These are phyloP conservation scores for Apiotrichum gamsii DNA, from an alignment of 1,284 basidiomycete species.

Conservation along the genomic window DNA sequence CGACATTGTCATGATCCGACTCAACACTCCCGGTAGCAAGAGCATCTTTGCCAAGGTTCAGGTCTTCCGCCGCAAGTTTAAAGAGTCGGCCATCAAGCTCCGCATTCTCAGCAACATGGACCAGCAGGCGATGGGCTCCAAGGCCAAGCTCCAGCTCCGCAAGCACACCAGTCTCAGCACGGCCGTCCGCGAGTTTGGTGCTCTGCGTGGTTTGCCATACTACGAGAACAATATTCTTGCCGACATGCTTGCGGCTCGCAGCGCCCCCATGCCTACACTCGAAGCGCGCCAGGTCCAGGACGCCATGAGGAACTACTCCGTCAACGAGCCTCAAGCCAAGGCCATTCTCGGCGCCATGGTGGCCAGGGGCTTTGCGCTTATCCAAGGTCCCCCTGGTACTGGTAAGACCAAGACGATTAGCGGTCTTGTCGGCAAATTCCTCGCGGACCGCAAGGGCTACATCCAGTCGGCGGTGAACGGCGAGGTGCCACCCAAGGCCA, in stretches of 20 bases:
- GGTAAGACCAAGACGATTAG: conserved; percentile 99
- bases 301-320: conserved; percentile 64
- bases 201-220: conserved; percentile 73
- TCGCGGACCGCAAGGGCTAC: conserved; percentile 57
- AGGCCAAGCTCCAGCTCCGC: conserved; percentile 65
- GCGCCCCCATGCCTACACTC: conserved; percentile 53
- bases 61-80: conserved; percentile 55
- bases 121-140: conserved; percentile 38
- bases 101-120: conserved; percentile 49
- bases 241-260: conserved; percentile 62
- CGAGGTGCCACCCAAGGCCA: conserved; percentile 56
- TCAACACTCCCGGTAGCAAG: conserved; percentile 50
- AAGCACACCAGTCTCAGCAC: conserved; percentile 88
- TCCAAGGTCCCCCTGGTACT: conserved; percentile 97
- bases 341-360: conserved; percentile 75
- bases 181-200: conserved; percentile 83
- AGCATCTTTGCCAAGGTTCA: conserved; percentile 67
- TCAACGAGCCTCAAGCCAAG: conserved; percentile 91
- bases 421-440: conserved; percentile 79
- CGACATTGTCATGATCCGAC: conserved; percentile 70
- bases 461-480: conserved; percentile 51
- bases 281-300: conserved; percentile 56
- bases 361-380: conserved; percentile 76
- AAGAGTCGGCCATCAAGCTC: conserved; percentile 50
- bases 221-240: conserved; percentile 62